phyloP scores from a whole-genome alignment of 257 asterid species.

The Nicotiana benthamiana region DNA sequence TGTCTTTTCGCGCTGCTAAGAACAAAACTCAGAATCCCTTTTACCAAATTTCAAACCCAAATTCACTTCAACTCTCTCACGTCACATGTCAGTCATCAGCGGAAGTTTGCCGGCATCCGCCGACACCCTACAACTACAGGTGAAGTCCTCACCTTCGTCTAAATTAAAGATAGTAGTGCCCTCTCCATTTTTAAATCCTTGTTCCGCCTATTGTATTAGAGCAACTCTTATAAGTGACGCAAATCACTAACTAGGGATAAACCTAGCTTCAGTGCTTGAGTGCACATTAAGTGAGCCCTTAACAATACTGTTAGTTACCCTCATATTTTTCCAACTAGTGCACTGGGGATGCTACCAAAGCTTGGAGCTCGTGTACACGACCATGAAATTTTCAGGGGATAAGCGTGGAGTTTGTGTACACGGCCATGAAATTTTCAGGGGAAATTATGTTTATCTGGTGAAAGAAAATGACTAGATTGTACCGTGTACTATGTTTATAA shows the following conservation, averaged over 20 bases:
- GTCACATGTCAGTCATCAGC: too few relatives aligned
- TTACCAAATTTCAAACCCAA: too few relatives aligned
- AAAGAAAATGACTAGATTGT: neutral
- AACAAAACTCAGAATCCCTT: too few relatives aligned
- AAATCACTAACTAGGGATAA: neutral
- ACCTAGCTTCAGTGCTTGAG: neutral
- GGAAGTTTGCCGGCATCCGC: too few relatives aligned
- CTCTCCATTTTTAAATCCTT: too few relatives aligned
- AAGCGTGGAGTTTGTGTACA: neutral
- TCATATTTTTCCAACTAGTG: neutral
- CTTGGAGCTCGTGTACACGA: neutral
- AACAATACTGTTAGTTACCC: neutral
- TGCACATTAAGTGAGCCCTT: neutral
- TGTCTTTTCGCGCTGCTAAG: too few relatives aligned
- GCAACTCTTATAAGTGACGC: neutral
- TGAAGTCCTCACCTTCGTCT: too few relatives aligned
- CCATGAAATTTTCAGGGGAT: neutral
- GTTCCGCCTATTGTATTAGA: too few relatives aligned
- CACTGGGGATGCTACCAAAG: neutral
- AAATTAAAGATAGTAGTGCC: too few relatives aligned
- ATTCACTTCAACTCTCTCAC: too few relatives aligned
- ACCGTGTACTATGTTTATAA: neutral
- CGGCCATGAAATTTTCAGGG: neutral
- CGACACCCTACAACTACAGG: too few relatives aligned
- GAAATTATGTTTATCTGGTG: neutral